phyloP scores from a whole-genome alignment of 2,329 filamentous ascomycete genomes.

The Exutisphaerella laricina region DNA sequence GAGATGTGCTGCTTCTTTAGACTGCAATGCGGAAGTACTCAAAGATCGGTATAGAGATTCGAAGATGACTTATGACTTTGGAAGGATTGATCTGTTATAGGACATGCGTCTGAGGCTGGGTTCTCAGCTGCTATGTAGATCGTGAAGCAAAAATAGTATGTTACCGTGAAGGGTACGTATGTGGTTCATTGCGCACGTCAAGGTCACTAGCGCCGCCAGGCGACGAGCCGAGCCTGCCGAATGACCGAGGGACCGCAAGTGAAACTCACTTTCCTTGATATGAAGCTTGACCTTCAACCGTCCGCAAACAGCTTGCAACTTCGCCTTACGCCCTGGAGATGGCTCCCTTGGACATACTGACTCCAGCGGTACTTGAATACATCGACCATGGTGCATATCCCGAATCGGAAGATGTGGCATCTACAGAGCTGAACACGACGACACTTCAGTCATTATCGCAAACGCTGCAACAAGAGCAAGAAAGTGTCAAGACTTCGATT shows the following conservation, averaged over 20 bases:
- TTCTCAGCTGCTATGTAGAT: too few relatives aligned
- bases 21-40: too few relatives aligned
- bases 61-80: too few relatives aligned
- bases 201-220: too few relatives aligned
- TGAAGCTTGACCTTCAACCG: neutral
- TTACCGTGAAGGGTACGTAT: too few relatives aligned
- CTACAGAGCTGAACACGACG: constrained; percentile 46
- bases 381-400: constrained; percentile 54
- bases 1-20: too few relatives aligned
- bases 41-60: too few relatives aligned
- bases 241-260: neutral
- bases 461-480: constrained; percentile 47
- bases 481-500: constrained; percentile 62
- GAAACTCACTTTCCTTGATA: neutral
- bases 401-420: constrained; percentile 51
- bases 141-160: too few relatives aligned
- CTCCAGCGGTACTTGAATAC: constrained; percentile 60
- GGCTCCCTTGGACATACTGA: constrained; percentile 32
- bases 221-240: too few relatives aligned
- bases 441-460: constrained; percentile 47
- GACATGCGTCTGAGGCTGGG: too few relatives aligned
- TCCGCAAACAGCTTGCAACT: neutral
- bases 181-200: too few relatives aligned
- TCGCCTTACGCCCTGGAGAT: neutral
- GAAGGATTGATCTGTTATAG: too few relatives aligned